These are phyloP conservation scores for Cyphellophora attinorum DNA, from an alignment of 2,329 filamentous ascomycete genomes.

Conservation along the genomic window DNA sequence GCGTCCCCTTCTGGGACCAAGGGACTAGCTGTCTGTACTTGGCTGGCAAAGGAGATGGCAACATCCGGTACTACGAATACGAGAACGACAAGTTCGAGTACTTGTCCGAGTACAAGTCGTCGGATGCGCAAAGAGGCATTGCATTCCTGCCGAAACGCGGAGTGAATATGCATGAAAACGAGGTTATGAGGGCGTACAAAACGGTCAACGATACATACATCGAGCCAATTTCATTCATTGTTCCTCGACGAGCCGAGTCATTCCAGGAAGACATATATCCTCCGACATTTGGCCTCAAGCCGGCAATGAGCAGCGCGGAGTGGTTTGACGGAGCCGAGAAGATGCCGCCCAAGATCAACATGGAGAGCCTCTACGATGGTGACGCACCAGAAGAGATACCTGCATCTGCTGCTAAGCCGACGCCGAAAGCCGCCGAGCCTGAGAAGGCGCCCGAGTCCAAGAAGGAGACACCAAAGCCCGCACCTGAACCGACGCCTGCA, in stretches of 20 bases:
- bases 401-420: conserved; percentile 42
- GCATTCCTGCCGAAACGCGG: conserved; percentile 92
- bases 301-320: conserved; percentile 68
- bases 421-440: conserved; percentile 36
- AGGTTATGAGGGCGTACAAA: conserved; percentile 92
- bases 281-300: conserved; percentile 68
- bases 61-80: conserved; percentile 98
- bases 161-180: conserved; percentile 93
- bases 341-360: conserved; percentile 81
- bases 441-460: conserved; percentile 36
- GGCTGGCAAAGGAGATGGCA: conserved; percentile 95
- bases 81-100: conserved; percentile 98
- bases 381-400: conserved; percentile 68
- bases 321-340: conserved; percentile 82
- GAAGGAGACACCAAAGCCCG: conserved; percentile 31
- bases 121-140: conserved; percentile 85
- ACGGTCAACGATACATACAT: conserved; percentile 91
- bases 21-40: conserved; percentile 91
- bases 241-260: conserved; percentile 81
- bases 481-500: conserved; percentile 24
- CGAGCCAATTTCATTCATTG: conserved; percentile 95
- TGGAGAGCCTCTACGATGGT: conserved; percentile 86
- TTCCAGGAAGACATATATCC: conserved; percentile 98
- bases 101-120: conserved; percentile 94
- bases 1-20: conserved; percentile 99